A percentile compares a stretch with the other conserved stretches of the same genome.
Conservation (phyloP, 2,329 filamentous ascomycete genomes). For the Helminthosporium solani region DNA sequence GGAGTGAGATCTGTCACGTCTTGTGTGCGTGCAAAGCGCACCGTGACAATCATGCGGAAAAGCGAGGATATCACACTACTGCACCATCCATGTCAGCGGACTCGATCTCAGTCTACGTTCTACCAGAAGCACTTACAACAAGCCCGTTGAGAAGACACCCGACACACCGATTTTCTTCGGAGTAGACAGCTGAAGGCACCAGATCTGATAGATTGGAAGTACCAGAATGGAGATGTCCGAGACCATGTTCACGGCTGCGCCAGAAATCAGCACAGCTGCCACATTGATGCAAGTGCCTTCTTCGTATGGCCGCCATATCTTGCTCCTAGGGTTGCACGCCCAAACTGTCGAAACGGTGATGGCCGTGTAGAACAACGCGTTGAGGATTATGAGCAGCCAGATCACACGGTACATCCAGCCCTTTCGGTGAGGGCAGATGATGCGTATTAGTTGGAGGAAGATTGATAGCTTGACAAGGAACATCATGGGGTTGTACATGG, state of each 20-base stretch:
- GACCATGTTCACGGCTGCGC: constrained; percentile 15
- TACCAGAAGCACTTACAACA: background rate
- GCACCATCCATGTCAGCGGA: background rate
- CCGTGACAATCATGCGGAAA: too few species aligned
- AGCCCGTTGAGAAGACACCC: background rate
- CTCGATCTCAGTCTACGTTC: background rate
- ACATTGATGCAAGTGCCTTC: constrained; percentile 19
- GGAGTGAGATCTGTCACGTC: too few species aligned
- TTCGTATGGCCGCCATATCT: constrained; percentile 19
- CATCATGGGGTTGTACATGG: constrained; percentile 17
- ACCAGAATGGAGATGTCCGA: constrained; percentile 22
- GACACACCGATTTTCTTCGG: constrained; percentile 3
- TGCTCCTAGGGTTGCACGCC: constrained; percentile 16
- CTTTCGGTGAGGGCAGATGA: constrained; percentile 8
- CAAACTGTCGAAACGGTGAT: constrained; percentile 13
- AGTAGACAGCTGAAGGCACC: background rate
- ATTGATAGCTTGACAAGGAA: constrained; percentile 17
- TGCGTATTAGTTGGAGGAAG: constrained; percentile 16
- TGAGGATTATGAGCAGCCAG: constrained; percentile 20
- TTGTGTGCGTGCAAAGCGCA: too few species aligned
- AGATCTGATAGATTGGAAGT: constrained; percentile 9
- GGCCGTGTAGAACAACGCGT: constrained; percentile 9
- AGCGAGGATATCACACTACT: too few species aligned
- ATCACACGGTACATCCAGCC: constrained; percentile 15
- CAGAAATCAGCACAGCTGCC: constrained; percentile 10